phyloP scores from a whole-genome alignment of 1,139 yeast species.

The Fermentozyma sake region DNA sequence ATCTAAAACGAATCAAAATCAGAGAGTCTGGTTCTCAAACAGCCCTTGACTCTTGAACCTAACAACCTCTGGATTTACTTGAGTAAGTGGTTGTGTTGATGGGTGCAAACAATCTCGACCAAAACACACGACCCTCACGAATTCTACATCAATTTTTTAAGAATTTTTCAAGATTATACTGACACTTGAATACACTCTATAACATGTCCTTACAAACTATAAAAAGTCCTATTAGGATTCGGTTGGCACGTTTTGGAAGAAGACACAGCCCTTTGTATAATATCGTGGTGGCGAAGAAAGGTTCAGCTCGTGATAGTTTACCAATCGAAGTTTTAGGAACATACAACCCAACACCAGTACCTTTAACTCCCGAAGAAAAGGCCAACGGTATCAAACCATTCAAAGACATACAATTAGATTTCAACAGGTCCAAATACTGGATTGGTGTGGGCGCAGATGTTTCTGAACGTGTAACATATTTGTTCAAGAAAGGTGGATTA shows the following conservation, averaged over 20 bases:
- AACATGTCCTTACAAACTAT: slow-evolving; percentile 6
- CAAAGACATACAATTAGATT: slow-evolving; percentile 80
- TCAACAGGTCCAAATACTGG: slow-evolving; percentile 94
- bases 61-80: no score
- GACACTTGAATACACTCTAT: not conserved
- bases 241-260: slow-evolving; percentile 92
- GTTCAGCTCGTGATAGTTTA: slow-evolving; percentile 70
- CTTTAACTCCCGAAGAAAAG: slow-evolving; percentile 57
- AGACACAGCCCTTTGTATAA: slow-evolving; percentile 83
- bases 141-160: not conserved
- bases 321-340: slow-evolving; percentile 97
- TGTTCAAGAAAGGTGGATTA: slow-evolving; percentile 76
- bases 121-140: no score
- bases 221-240: slow-evolving; percentile 48
- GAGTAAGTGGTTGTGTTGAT: no score
- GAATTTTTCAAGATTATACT: slow-evolving; percentile 1
- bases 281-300: slow-evolving; percentile 79
- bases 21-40: no score
- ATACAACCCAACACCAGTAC: slow-evolving; percentile 78
- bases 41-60: no score
- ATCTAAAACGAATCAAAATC: no score
- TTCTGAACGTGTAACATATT: slow-evolving; percentile 70
- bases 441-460: slow-evolving; percentile 98
- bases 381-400: slow-evolving; percentile 53
- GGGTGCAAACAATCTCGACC: no score